Conservation (phyloP, 169 alveolate species). For the Cyclospora cayetanensis region DNA sequence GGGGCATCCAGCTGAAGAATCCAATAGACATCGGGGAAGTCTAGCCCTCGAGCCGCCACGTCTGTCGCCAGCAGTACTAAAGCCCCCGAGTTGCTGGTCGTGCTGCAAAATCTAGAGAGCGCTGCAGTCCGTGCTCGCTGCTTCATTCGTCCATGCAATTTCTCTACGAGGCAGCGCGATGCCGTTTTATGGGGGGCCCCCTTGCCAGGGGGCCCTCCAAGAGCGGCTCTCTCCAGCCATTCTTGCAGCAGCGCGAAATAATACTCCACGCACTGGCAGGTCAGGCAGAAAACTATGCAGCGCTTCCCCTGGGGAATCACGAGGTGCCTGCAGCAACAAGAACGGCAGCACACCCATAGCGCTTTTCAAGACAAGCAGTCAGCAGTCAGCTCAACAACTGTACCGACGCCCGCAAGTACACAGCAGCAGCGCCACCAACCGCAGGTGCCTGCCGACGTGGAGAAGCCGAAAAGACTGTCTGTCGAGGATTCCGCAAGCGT, state of each 20-base stretch:
- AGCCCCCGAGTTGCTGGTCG: slow-evolving; percentile 60
- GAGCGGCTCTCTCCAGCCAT: background rate
- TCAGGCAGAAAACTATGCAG: slow-evolving; percentile 74
- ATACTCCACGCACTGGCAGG: slow-evolving; percentile 77
- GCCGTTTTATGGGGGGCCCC: background rate
- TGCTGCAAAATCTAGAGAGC: background rate
- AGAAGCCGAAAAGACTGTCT: background rate
- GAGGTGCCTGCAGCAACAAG: background rate
- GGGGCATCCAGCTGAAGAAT: slow-evolving; percentile 98
- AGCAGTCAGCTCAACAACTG: too few species aligned
- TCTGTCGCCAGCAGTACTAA: slow-evolving; percentile 98
- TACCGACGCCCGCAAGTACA: too few species aligned
- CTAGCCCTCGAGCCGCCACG: slow-evolving; percentile 99
- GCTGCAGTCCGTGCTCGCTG: slow-evolving; percentile 58
- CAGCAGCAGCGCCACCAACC: background rate
- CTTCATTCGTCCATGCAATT: slow-evolving; percentile 74
- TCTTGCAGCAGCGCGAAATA: slow-evolving; percentile 47
- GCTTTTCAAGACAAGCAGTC: too few species aligned
- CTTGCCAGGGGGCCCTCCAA: background rate
- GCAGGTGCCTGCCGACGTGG: background rate
- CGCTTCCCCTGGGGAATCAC: background rate
- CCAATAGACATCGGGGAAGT: slow-evolving; percentile 96
- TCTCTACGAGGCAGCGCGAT: slow-evolving; percentile 6
- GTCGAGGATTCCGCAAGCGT: background rate
- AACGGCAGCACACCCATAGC: too few species aligned